Evolutionary conservation across 2,329 filamentous ascomycete species (phyloP).

Genomic region (Penicillium verrucosum): DNA sequence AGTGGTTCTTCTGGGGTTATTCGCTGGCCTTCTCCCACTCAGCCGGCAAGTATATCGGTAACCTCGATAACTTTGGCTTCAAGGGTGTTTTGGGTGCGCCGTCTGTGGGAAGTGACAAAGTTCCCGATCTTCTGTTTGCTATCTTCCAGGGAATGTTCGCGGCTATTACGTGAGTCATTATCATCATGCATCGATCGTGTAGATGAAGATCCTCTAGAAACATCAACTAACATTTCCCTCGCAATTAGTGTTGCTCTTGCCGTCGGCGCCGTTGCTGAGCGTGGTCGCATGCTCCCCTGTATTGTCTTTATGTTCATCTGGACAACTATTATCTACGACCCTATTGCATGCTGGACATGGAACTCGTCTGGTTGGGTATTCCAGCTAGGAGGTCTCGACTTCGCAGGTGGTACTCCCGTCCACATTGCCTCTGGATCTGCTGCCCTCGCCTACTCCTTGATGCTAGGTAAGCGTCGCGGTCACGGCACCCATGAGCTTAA

Average conservation of each 20-base stretch:
- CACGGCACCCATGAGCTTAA: slow-evolving; percentile 86
- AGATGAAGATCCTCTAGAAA: not conserved
- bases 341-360: slow-evolving; percentile 95
- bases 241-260: slow-evolving; percentile 68
- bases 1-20: slow-evolving; percentile 97
- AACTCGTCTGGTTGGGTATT: slow-evolving; percentile 78
- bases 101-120: slow-evolving; percentile 67
- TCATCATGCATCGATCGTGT: not conserved
- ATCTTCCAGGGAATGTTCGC: slow-evolving; percentile 64
- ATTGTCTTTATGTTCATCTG: slow-evolving; percentile 92
- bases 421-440: slow-evolving; percentile 82
- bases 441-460: slow-evolving; percentile 84
- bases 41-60: slow-evolving; percentile 71
- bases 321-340: slow-evolving; percentile 86
- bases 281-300: slow-evolving; percentile 82
- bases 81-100: slow-evolving; percentile 70
- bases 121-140: slow-evolving; percentile 81
- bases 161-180: slow-evolving; percentile 68
- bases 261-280: slow-evolving; percentile 79
- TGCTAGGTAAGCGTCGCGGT: slow-evolving; percentile 80
- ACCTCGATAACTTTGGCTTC: slow-evolving; percentile 76
- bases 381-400: slow-evolving; percentile 77
- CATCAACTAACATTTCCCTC: slow-evolving; percentile 28
- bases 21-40: slow-evolving; percentile 77
- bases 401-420: slow-evolving; percentile 85